Conservation (phyloP, 495 filamentous ascomycete genomes). For the Cryomyces antarcticus region DNA sequence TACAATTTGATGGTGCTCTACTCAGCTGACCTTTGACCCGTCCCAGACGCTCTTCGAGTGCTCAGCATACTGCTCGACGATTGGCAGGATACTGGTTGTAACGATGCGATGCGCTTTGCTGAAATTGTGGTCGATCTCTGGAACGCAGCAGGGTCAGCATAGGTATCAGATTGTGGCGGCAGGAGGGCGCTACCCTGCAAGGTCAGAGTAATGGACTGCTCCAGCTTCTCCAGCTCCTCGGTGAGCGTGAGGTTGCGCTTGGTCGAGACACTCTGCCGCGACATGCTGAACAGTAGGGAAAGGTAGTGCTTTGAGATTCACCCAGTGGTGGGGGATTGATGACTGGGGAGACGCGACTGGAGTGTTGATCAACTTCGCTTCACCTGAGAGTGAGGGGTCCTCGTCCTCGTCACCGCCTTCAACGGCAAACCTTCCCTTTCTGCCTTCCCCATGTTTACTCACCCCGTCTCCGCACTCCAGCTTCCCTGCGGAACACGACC, state of each 20-base stretch:
- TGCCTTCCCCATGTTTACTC: too few species aligned
- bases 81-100: conserved; percentile 74
- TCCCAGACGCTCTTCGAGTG: conserved; percentile 93
- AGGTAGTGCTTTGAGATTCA: too few species aligned
- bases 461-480: too few species aligned
- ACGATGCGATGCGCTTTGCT: conserved; percentile 92
- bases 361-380: too few species aligned
- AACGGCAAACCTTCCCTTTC: too few species aligned
- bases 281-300: neutral
- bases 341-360: too few species aligned
- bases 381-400: too few species aligned
- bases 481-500: too few species aligned
- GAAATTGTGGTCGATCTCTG: conserved; percentile 97
- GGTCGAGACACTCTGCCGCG: neutral
- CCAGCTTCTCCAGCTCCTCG: conserved; percentile 88
- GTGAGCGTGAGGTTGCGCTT: conserved; percentile 30
- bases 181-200: conserved; percentile 48
- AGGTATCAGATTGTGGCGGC: neutral
- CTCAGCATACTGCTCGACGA: conserved; percentile 92
- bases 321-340: too few species aligned
- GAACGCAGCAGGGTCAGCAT: neutral
- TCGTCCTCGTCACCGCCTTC: too few species aligned
- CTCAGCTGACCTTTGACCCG: conserved; percentile 54
- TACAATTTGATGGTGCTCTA: neutral
- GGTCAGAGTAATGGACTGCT: conserved; percentile 91